Evolutionary conservation across 2,329 filamentous ascomycete species (phyloP).

Genomic region (Paramyrothecium sp.): DNA sequence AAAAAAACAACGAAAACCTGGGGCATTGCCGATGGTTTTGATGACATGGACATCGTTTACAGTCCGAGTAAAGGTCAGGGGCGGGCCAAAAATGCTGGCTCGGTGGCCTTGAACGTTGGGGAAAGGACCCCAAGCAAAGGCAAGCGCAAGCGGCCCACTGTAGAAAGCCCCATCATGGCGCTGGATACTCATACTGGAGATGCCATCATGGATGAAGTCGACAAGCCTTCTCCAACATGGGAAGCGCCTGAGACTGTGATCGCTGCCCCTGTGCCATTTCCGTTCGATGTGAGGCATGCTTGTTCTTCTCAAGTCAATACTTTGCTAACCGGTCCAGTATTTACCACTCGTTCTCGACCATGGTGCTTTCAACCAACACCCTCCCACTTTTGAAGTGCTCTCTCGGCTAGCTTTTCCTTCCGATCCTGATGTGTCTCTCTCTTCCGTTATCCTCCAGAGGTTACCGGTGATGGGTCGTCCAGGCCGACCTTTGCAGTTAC

Average conservation of each 20-base stretch:
- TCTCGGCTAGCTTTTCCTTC: constrained; percentile 65
- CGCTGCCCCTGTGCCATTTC: constrained; percentile 27
- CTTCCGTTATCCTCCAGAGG: constrained; percentile 65
- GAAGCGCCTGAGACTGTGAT: constrained; percentile 16
- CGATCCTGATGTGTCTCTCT: constrained; percentile 58
- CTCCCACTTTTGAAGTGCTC: constrained; percentile 67
- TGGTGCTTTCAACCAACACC: constrained; percentile 49
- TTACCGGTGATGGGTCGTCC: constrained; percentile 56
- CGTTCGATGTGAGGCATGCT: constrained; percentile 43
- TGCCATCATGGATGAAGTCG: constrained; percentile 30
- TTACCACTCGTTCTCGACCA: constrained; percentile 66
- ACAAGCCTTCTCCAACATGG: constrained; percentile 14
- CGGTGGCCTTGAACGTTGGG: constrained; percentile 41
- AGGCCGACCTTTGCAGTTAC: constrained; percentile 50
- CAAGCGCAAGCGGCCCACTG: constrained; percentile 66
- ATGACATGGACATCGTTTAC: constrained; percentile 58
- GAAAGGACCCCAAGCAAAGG: constrained; percentile 63
- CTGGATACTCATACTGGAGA: constrained; percentile 52
- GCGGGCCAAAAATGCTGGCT: constrained; percentile 35
- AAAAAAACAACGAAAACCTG: constrained; percentile 56
- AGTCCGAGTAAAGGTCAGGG: constrained; percentile 53
- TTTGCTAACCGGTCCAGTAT: constrained; percentile 39
- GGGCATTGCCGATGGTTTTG: constrained; percentile 72
- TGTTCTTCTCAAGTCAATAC: not conserved
- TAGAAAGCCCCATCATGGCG: constrained; percentile 66